A percentile compares a stretch with the other conserved stretches of the same genome.
These are phyloP conservation scores for Geranomyces variabilis DNA, from an alignment of 192 early-diverging fungal genomes.

Conservation along the genomic window DNA sequence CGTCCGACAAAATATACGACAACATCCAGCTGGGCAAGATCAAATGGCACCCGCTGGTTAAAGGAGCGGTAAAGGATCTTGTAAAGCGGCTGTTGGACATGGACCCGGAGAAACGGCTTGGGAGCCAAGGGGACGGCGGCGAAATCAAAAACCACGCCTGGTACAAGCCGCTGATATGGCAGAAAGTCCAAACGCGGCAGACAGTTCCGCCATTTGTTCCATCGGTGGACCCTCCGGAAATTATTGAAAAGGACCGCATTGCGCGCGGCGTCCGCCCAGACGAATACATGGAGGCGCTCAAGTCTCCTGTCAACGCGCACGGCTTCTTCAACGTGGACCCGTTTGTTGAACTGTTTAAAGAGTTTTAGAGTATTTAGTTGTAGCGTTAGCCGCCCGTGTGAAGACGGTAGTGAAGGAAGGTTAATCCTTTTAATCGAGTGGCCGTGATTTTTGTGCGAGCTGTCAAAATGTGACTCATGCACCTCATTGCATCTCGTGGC, in stretches of 20 bases:
- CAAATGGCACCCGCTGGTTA: conserved; percentile 51
- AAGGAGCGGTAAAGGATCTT: conserved; percentile 41
- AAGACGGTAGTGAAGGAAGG: no score
- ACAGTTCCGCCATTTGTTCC: conserved; percentile 49
- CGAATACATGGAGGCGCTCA: conserved; percentile 42
- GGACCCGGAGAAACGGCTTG: conserved; percentile 47
- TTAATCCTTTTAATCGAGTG: no score
- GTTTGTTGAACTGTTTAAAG: conserved; percentile 36
- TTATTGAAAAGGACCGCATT: conserved; percentile 46
- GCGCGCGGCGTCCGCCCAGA: conserved; percentile 35
- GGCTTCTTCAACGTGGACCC: conserved; percentile 30
- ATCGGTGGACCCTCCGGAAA: conserved; percentile 45
- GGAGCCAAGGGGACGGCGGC: conserved; percentile 37
- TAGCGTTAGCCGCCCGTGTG: no score
- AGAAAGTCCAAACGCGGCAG: conserved; percentile 46
- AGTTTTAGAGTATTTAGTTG: conserved; percentile 29
- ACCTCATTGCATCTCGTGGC: no score
- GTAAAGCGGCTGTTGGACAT: conserved; percentile 41
- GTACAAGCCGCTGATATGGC: conserved; percentile 70
- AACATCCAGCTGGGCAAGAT: conserved; percentile 53
- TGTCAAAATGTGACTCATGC: no score
- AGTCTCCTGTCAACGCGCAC: conserved; percentile 10
- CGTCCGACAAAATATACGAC: conserved; percentile 53
- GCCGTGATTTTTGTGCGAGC: no score
- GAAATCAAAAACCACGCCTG: conserved; percentile 71